These are phyloP conservation scores for Emergomyces orientalis DNA, from an alignment of 2,329 filamentous ascomycete genomes.

Conservation along the genomic window DNA sequence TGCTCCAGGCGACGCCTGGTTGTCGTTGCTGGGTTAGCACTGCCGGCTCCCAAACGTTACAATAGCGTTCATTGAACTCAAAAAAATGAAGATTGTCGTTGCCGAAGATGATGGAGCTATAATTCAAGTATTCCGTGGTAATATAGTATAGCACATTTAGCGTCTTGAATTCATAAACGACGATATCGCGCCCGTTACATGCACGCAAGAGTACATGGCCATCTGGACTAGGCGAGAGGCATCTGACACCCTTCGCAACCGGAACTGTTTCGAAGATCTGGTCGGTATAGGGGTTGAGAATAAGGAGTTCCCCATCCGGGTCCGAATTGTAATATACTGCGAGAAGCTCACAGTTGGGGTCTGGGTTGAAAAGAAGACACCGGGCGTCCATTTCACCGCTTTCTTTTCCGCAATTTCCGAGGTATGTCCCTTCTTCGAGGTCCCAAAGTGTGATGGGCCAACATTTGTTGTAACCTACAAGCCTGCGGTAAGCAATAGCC, in stretches of 20 bases:
- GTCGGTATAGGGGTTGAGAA: slow-evolving; percentile 25
- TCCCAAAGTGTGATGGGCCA: slow-evolving; percentile 30
- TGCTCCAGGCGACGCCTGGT: background rate
- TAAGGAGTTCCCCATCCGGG: slow-evolving; percentile 26
- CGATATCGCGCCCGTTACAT: background rate
- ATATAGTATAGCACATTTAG: slow-evolving; percentile 24
- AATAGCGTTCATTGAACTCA: slow-evolving; percentile 30
- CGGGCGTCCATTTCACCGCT: slow-evolving; percentile 24
- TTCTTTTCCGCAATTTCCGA: slow-evolving; percentile 29
- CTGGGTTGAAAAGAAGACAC: slow-evolving; percentile 30
- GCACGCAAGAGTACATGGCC: slow-evolving; percentile 14
- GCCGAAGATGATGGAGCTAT: slow-evolving; percentile 27
- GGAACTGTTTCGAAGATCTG: slow-evolving; percentile 20
- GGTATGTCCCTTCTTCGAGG: slow-evolving; percentile 24
- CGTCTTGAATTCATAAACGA: slow-evolving; percentile 24
- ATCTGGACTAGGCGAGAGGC: slow-evolving; percentile 25
- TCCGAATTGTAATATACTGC: slow-evolving; percentile 20
- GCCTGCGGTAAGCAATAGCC: slow-evolving; percentile 17
- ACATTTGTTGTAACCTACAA: slow-evolving; percentile 21
- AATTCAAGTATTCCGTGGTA: slow-evolving; percentile 20
- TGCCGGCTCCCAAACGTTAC: slow-evolving; percentile 32
- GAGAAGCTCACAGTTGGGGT: slow-evolving; percentile 24
- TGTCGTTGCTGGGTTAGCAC: background rate
- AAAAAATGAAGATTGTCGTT: slow-evolving; percentile 26
- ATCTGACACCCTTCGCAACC: slow-evolving; percentile 20